Evolutionary conservation across 2,329 filamentous ascomycete species (phyloP), one percentile per base, ranked within the genome.

Genomic region (Hypocreales sp.): DNA sequence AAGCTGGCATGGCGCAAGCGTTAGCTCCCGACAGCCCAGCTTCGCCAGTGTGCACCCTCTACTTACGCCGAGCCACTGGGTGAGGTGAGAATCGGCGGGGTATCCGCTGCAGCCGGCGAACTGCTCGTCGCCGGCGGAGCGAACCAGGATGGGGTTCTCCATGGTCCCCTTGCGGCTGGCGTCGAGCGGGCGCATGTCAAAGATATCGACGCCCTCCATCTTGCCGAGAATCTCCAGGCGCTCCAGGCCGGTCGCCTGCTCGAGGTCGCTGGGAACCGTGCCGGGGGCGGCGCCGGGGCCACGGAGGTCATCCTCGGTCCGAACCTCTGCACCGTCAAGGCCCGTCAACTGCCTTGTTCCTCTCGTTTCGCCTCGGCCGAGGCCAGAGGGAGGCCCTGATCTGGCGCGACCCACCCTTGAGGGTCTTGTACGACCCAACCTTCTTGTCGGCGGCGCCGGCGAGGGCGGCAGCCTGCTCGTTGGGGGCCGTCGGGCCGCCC

Each of bases 211-310:
- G 41, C 90, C 86, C 68, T 95, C 83, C 79, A 95, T 93, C 75
- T 98, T 98, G 61, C 90, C 90, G 55, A 98, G 69, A 50, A 98
- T 90, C 63, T 98, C 90, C 45, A 98, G 72, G 72, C 90, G 86
- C 69, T 98, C 90, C 34, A 95, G 70, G 80, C 90, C 90, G 45
- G 90, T 95, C 34, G 90, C 64, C 60, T 98, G 90, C 58, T 95
- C 84, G 53, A 92, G 59, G 60, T 98, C 90, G 61, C 82, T 92
- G 41, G 90, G 83, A 41, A 98, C 66, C 53, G 79, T 80, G 51
- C 90, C 87, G 39, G 74, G 61, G 45, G 70, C 57, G 45, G 79
- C 84, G 64, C 90, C 90, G 19, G 83, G 80, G 38, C 79, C 71
- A 40, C 92, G 42, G 33, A 98, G 80, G 57, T 98, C 90, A n/a